Conservation (phyloP, 768 basidiomycete genomes). For the Naematelia encephala region DNA sequence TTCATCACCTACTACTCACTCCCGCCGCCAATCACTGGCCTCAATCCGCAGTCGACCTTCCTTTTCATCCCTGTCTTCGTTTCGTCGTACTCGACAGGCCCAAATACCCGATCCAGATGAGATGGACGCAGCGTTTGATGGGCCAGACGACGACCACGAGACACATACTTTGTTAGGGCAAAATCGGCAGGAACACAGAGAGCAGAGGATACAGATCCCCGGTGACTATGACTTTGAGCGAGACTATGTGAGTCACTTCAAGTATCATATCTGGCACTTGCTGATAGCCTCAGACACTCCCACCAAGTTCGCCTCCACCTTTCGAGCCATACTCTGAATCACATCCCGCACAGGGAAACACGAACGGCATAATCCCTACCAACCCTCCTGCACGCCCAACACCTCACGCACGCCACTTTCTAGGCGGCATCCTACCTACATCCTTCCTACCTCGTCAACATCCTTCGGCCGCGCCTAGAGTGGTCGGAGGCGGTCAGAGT, state of each 20-base stretch:
- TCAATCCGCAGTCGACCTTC: constrained; percentile 25
- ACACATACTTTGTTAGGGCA: not conserved
- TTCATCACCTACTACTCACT: constrained; percentile 7
- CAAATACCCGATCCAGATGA: constrained; percentile 54
- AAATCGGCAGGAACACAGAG: constrained; percentile 9
- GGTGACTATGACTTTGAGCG: constrained; percentile 50
- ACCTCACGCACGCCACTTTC: constrained; percentile 57
- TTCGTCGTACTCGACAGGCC: constrained; percentile 13
- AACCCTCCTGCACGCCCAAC: constrained; percentile 50
- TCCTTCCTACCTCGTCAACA: constrained; percentile 29
- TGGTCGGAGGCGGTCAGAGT: constrained; percentile 62
- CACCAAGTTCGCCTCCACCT: constrained; percentile 46
- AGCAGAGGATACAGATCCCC: constrained; percentile 26
- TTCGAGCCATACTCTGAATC: constrained; percentile 44
- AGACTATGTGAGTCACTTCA: constrained; percentile 39
- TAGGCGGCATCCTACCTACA: constrained; percentile 40
- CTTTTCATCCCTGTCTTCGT: constrained; percentile 17
- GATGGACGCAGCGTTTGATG: constrained; percentile 75
- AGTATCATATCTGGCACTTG: not conserved
- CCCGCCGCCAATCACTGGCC: constrained; percentile 30
- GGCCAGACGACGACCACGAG: constrained; percentile 59
- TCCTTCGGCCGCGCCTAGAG: constrained; percentile 12
- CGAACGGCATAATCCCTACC: constrained; percentile 46
- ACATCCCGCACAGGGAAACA: constrained; percentile 46
- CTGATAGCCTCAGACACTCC: constrained; percentile 38